Percentiles rank a stretch among this genome's conserved stretches.
Conservation (phyloP, 2,329 filamentous ascomycete species). For the Epichloe elymi region DNA sequence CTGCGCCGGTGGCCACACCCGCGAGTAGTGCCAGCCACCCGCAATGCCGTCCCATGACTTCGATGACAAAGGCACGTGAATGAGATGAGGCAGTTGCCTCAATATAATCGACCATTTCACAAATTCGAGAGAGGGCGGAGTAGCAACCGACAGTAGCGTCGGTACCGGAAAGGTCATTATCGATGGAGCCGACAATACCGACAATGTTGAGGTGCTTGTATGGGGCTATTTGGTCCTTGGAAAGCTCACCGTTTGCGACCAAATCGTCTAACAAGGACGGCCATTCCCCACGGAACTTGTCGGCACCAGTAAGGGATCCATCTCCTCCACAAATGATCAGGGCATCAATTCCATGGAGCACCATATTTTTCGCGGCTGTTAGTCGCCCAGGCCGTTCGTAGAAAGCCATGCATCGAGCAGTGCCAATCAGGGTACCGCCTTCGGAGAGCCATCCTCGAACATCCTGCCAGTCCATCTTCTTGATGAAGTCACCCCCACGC, state of each 20-base stretch:
- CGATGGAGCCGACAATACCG: slow-evolving; percentile 89
- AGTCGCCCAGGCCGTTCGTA: slow-evolving; percentile 77
- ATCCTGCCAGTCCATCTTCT: slow-evolving; percentile 80
- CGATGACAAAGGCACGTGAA: slow-evolving; percentile 90
- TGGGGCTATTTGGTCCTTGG: slow-evolving; percentile 54
- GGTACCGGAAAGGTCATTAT: slow-evolving; percentile 95
- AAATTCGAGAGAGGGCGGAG: slow-evolving; percentile 84
- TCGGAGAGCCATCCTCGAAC: slow-evolving; percentile 90
- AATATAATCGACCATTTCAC: slow-evolving; percentile 91
- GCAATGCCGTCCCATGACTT: slow-evolving; percentile 97
- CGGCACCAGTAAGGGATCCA: slow-evolving; percentile 87
- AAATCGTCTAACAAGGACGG: slow-evolving; percentile 76
- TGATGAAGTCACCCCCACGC: slow-evolving; percentile 76
- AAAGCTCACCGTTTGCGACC: slow-evolving; percentile 59
- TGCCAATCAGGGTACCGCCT: slow-evolving; percentile 91
- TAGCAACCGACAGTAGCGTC: slow-evolving; percentile 97
- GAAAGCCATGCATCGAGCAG: slow-evolving; percentile 84
- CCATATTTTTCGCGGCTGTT: slow-evolving; percentile 84
- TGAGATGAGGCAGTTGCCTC: slow-evolving; percentile 91
- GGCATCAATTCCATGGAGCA: slow-evolving; percentile 84
- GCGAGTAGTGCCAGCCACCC: slow-evolving; percentile 96
- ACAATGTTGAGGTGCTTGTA: slow-evolving; percentile 91
- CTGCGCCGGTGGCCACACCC: slow-evolving; percentile 85
- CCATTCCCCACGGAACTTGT: slow-evolving; percentile 89
- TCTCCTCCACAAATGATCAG: slow-evolving; percentile 96